Conservation (phyloP, 441 rosid species). For the Adansonia grandidieri region DNA sequence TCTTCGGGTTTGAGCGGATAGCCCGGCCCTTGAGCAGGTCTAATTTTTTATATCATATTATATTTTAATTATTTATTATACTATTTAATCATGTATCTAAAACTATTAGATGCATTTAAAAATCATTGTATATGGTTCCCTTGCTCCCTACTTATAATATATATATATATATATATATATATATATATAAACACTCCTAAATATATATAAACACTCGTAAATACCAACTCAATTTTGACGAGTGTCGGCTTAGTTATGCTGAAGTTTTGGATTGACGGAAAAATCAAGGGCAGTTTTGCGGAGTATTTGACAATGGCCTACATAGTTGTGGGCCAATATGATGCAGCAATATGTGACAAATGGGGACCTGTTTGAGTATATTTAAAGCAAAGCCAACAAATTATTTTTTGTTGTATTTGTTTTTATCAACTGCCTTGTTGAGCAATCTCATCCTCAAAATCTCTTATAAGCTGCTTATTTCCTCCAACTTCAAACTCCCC, state of each 20-base stretch:
- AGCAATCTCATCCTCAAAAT: slow-evolving; percentile 1
- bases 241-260: neutral
- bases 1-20: no score
- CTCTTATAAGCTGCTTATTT: slow-evolving; percentile 41
- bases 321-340: slow-evolving; percentile 33
- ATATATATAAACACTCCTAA: no score
- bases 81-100: no score
- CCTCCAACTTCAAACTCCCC: slow-evolving; percentile 31
- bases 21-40: no score
- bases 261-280: neutral
- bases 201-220: neutral
- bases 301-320: neutral
- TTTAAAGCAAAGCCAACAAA: neutral
- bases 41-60: no score
- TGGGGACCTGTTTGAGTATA: slow-evolving; percentile 26
- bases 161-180: neutral
- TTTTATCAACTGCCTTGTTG: slow-evolving; percentile 18
- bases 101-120: no score
- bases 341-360: slow-evolving; percentile 35
- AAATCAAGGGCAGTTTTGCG: neutral
- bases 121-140: neutral
- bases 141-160: neutral
- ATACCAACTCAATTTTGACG: neutral
- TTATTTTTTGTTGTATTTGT: slow-evolving; percentile 14
- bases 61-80: no score